These are phyloP conservation scores for Hermanozyma aechmeae DNA, from an alignment of 805 yeast genomes.

Conservation along the genomic window DNA sequence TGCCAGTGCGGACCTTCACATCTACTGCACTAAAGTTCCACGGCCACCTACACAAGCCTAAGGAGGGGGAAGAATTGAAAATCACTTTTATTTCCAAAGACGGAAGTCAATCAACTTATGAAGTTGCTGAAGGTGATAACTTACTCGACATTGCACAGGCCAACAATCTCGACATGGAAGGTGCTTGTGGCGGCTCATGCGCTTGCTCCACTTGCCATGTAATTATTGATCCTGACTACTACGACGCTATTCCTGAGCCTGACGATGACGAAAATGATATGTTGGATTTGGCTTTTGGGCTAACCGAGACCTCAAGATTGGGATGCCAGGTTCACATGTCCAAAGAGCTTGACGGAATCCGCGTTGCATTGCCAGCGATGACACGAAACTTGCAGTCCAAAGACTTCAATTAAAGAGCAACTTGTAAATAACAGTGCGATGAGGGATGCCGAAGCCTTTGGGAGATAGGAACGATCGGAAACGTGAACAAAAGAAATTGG, in stretches of 20 bases:
- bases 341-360: conserved; percentile 82
- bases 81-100: conserved; percentile 89
- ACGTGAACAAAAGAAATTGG: conserved; percentile 1
- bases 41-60: conserved; percentile 86
- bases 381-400: conserved; percentile 81
- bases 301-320: conserved; percentile 91
- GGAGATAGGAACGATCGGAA: conserved; percentile 2
- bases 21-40: conserved; percentile 32
- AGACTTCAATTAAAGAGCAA: conserved; percentile 48
- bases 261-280: conserved; percentile 97
- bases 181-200: conserved; percentile 98
- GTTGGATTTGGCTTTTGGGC: conserved; percentile 95
- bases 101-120: conserved; percentile 72
- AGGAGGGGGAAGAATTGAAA: conserved; percentile 79
- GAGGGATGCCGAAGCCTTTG: neutral
- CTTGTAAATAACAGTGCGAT: neutral
- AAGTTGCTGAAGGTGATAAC: conserved; percentile 89
- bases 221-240: conserved; percentile 90
- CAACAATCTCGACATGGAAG: conserved; percentile 89
- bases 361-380: conserved; percentile 96
- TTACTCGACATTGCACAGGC: conserved; percentile 93
- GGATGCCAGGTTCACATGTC: conserved; percentile 92
- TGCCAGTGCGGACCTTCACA: too few species aligned
- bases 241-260: conserved; percentile 88
- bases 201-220: conserved; percentile 98